Conservation (phyloP, 371 early-diverging fungal genomes). For the Spraguea lophii region DNA sequence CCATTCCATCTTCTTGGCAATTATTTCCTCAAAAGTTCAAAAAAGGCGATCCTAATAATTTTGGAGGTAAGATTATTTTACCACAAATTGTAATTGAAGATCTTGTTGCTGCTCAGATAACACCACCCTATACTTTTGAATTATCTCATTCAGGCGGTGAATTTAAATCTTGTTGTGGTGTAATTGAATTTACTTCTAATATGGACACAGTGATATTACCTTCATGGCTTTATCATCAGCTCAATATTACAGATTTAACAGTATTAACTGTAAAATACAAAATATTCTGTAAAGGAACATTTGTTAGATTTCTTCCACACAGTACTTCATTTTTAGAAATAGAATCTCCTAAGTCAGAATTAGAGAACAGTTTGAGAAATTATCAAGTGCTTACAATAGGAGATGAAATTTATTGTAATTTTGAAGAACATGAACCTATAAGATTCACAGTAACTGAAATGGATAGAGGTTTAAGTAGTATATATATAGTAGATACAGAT, state of each 20-base stretch:
- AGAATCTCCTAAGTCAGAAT: conserved; percentile 42
- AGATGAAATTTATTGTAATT: conserved; percentile 42
- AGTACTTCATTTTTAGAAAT: conserved; percentile 44
- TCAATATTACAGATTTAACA: conserved; percentile 22
- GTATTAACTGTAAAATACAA: conserved; percentile 26
- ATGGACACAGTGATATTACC: conserved; percentile 35
- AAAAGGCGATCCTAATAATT: conserved; percentile 29
- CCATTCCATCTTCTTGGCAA: conserved; percentile 22
- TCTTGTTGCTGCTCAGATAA: conserved; percentile 32
- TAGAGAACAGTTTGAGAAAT: conserved; percentile 42
- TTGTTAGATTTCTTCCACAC: conserved; percentile 44
- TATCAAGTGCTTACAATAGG: conserved; percentile 43
- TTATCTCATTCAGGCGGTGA: conserved; percentile 31
- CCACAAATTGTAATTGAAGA: conserved; percentile 38
- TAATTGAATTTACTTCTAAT: conserved; percentile 45
- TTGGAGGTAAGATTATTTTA: conserved; percentile 41
- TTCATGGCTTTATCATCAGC: conserved; percentile 45
- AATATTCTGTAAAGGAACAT: conserved; percentile 26
- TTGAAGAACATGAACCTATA: conserved; percentile 41
- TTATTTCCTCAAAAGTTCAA: conserved; percentile 34
- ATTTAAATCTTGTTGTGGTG: conserved; percentile 40
- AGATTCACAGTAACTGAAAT: conserved; percentile 45
- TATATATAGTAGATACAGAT: conserved; percentile 47
- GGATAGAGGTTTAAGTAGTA: conserved; percentile 27
- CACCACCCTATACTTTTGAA: conserved; percentile 45